Conservation (phyloP, 2,329 filamentous ascomycete species). For the Fusarium sp. region DNA sequence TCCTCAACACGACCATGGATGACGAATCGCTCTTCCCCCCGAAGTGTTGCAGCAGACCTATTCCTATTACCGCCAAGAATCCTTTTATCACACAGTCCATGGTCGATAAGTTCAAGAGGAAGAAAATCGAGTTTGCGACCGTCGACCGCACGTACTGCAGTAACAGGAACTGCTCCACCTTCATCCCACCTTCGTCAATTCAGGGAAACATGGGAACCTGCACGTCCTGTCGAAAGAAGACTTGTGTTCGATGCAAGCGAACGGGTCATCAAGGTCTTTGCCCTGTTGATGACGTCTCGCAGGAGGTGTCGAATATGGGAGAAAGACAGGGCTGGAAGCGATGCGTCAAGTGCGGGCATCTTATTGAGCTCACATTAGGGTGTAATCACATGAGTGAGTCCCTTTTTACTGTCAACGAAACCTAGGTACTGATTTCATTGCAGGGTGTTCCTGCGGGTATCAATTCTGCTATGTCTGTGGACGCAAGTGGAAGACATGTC, state of each 20-base stretch:
- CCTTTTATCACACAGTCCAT: neutral
- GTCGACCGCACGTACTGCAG: neutral
- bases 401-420: too few relatives aligned
- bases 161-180: neutral
- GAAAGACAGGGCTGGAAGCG: neutral
- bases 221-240: too few relatives aligned
- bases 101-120: neutral
- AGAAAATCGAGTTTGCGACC: neutral
- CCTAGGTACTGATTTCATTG: too few relatives aligned
- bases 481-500: slow-evolving; percentile 48
- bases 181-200: neutral
- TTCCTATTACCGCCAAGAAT: neutral
- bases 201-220: too few relatives aligned
- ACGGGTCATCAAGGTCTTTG: neutral
- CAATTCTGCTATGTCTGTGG: slow-evolving; percentile 63
- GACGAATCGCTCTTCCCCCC: neutral
- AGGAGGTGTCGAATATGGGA: neutral
- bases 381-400: neutral
- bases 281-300: neutral
- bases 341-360: neutral
- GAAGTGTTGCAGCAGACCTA: neutral
- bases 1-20: neutral
- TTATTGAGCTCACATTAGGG: neutral
- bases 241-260: neutral
- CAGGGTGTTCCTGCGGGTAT: slow-evolving; percentile 48